phyloP scores from a whole-genome alignment of 768 basidiomycete genomes.

The Agrocybe praecox region DNA sequence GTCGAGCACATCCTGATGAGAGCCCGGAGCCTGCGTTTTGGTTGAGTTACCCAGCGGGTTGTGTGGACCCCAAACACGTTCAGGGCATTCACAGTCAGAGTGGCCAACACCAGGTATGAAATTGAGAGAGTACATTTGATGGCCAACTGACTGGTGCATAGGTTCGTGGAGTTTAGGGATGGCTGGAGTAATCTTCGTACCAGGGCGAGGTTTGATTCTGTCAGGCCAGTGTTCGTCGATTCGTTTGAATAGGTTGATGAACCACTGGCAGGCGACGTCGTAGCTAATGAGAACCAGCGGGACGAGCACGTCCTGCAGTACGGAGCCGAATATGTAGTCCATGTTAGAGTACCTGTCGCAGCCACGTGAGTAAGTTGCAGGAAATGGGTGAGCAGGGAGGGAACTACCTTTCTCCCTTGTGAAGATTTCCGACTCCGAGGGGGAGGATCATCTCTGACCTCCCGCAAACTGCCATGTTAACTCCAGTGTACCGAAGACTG shows the following conservation, averaged over 20 bases:
- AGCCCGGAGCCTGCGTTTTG: not conserved
- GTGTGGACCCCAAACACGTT: not conserved
- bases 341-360: not conserved
- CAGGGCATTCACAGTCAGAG: not conserved
- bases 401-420: not conserved
- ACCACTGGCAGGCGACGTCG: not conserved
- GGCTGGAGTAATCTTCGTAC: not conserved
- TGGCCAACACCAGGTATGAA: not conserved
- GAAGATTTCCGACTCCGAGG: not conserved
- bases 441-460: not conserved
- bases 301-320: not conserved
- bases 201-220: not conserved
- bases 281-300: not conserved
- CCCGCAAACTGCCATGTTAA: not conserved
- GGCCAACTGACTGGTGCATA: not conserved
- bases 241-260: not conserved
- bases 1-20: not conserved
- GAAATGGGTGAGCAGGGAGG: not conserved
- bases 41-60: not conserved
- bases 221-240: not conserved
- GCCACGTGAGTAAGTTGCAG: not conserved
- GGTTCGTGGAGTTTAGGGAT: constrained; percentile 1
- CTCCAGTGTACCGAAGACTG: not conserved
- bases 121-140: not conserved
- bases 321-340: not conserved